phyloP scores from a whole-genome alignment of 169 alveolate species.

The Theileria sp. region DNA sequence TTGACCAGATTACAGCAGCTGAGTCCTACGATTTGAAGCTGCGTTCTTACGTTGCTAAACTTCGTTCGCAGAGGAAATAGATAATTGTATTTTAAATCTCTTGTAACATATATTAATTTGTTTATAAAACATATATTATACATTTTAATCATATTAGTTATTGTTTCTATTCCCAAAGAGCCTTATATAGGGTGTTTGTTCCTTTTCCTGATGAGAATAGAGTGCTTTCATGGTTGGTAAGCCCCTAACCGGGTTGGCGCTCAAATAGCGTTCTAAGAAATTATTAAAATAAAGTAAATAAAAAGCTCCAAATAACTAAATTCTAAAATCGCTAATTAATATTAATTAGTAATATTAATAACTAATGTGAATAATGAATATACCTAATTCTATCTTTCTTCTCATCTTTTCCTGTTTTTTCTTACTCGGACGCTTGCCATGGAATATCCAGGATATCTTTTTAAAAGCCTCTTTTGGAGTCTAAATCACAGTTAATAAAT shows the following conservation, averaged over 20 bases:
- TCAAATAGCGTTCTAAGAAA: conserved; percentile 46
- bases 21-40: conserved; percentile 59
- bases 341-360: not conserved
- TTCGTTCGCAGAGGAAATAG: conserved; percentile 36
- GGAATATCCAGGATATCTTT: conserved; percentile 73
- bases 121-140: not conserved
- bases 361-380: not conserved
- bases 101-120: conserved; percentile 8
- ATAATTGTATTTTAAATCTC: conserved; percentile 6
- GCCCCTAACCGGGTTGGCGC: conserved; percentile 70
- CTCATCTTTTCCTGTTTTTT: conserved; percentile 71
- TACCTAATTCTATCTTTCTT: conserved; percentile 71
- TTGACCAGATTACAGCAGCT: conserved; percentile 63
- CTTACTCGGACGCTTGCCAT: conserved; percentile 76
- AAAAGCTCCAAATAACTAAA: not conserved
- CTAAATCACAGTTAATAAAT: conserved; percentile 19
- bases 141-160: not conserved
- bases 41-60: conserved; percentile 36
- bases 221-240: conserved; percentile 76
- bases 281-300: not conserved
- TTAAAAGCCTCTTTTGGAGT: conserved; percentile 79
- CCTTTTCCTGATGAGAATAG: conserved; percentile 63
- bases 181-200: conserved; percentile 63
- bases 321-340: not conserved
- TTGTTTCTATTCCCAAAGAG: conserved; percentile 39